phyloP scores from a whole-genome alignment of 495 filamentous ascomycete species.

The Xylaria cubensis region DNA sequence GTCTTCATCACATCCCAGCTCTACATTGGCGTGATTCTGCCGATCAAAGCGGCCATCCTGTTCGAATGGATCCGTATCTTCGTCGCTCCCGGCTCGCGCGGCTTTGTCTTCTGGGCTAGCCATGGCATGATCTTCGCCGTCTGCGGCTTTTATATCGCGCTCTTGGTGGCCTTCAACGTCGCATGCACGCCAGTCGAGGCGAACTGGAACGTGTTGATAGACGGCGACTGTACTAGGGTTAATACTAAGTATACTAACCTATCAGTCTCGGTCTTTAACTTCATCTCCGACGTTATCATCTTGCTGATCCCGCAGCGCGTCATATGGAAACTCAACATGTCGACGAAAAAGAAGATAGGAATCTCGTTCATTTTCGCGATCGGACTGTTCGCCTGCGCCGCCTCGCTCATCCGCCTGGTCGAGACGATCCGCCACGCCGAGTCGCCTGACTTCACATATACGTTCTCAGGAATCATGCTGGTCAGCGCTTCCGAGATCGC shows the following conservation, averaged over 20 bases:
- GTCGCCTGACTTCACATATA: neutral
- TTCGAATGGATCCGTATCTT: conserved; percentile 10
- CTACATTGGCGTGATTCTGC: neutral
- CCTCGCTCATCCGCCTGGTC: neutral
- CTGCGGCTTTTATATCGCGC: neutral
- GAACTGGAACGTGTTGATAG: neutral
- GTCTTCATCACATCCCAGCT: neutral
- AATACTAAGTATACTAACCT: neutral
- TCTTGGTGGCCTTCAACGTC: neutral
- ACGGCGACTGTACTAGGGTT: neutral
- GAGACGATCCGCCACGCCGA: neutral
- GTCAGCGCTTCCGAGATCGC: neutral
- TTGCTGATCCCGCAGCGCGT: neutral
- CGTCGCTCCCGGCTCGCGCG: neutral
- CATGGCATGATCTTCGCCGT: neutral
- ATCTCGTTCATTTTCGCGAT: conserved; percentile 1
- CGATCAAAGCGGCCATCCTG: neutral
- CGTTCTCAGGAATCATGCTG: neutral
- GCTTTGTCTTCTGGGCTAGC: neutral
- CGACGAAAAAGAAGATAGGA: neutral
- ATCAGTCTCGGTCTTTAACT: neutral
- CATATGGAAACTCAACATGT: neutral
- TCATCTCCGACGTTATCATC: neutral
- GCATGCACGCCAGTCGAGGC: neutral
- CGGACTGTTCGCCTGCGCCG: neutral